Conservation (phyloP, 768 basidiomycete species). For the Phanerochaete carnosa region DNA sequence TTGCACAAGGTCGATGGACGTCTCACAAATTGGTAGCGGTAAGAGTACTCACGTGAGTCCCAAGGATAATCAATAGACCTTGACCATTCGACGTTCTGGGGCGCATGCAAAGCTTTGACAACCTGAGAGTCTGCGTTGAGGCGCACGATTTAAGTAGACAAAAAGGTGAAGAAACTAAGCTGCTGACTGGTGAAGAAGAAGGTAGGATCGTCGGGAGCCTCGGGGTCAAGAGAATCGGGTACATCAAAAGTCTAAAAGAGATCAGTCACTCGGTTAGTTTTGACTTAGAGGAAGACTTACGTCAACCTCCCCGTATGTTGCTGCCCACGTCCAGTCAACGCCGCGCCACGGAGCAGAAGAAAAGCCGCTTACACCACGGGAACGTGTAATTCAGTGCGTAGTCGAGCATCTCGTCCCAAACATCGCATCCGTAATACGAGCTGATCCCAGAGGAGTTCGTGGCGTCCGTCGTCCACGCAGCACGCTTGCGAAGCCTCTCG, state of each 20-base stretch:
- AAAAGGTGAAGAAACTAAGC: background rate
- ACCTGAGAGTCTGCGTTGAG: background rate
- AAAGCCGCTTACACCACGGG: conserved; percentile 43
- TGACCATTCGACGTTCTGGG: conserved; percentile 50
- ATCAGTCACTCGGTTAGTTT: background rate
- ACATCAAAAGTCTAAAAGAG: conserved; percentile 24
- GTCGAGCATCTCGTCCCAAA: conserved; percentile 64
- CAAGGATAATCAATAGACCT: conserved; percentile 8
- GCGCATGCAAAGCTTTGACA: conserved; percentile 59
- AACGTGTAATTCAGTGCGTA: conserved; percentile 71
- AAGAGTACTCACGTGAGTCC: background rate
- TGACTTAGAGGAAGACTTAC: background rate
- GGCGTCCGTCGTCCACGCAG: conserved; percentile 44
- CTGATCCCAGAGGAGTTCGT: conserved; percentile 41
- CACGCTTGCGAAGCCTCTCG: conserved; percentile 14
- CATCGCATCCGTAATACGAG: conserved; percentile 44
- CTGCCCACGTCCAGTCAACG: background rate
- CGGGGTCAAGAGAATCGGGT: conserved; percentile 40
- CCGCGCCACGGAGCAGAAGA: background rate
- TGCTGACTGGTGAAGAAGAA: conserved; percentile 61
- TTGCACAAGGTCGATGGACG: background rate
- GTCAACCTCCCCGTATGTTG: background rate
- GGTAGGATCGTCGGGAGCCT: conserved; percentile 44
- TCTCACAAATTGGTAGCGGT: background rate
- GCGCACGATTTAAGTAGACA: too few relatives aligned